Conservation (phyloP, 306 rosid species). For the Fagus crenata region DNA sequence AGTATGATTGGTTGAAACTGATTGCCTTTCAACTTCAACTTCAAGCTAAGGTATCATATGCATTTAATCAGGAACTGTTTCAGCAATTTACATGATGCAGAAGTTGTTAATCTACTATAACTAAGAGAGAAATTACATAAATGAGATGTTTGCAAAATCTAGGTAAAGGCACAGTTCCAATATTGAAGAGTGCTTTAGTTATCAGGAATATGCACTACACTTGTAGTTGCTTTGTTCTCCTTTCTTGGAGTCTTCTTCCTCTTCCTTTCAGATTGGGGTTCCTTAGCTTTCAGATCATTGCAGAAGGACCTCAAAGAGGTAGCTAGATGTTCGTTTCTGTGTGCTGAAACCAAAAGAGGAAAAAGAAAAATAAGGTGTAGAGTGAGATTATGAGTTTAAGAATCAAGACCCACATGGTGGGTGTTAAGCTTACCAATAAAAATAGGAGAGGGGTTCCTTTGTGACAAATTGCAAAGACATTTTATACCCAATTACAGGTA, state of each 20-base stretch:
- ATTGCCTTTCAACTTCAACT: slow-evolving; percentile 5
- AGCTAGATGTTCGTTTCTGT: slow-evolving; percentile 76
- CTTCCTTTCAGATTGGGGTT: slow-evolving; percentile 76
- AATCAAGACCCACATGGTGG: too few species aligned
- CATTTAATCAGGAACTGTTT: neutral
- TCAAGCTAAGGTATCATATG: slow-evolving; percentile 15
- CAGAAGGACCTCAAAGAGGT: slow-evolving; percentile 58
- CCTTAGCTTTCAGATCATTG: slow-evolving; percentile 68
- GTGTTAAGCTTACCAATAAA: too few species aligned
- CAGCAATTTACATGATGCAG: slow-evolving; percentile 11
- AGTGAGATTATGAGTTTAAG: too few species aligned
- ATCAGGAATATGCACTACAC: slow-evolving; percentile 39
- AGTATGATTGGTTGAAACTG: neutral
- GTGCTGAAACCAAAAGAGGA: slow-evolving; percentile 54
- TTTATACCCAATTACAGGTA: neutral
- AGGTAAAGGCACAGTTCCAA: neutral
- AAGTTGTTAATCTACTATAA: neutral
- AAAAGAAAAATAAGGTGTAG: neutral
- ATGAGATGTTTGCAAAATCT: neutral
- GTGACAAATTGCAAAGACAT: neutral
- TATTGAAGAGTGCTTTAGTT: neutral
- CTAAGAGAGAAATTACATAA: neutral
- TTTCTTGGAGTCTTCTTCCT: slow-evolving; percentile 62
- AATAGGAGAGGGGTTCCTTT: neutral
- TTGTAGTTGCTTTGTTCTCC: slow-evolving; percentile 46